phyloP scores from a whole-genome alignment of 192 early-diverging fungal genomes.

The Coemansia erecta region DNA sequence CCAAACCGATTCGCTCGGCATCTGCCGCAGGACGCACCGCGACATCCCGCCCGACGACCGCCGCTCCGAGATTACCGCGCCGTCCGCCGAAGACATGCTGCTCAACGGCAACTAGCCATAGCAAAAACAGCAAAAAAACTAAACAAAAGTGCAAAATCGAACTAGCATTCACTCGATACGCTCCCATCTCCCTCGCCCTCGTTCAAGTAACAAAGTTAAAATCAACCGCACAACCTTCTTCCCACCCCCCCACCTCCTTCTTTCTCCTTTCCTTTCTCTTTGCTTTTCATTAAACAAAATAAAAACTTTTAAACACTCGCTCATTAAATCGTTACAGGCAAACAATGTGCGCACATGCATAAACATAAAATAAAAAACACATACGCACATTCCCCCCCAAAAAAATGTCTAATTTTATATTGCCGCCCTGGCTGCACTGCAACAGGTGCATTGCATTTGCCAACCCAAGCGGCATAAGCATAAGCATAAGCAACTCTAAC shows the following conservation, averaged over 20 bases:
- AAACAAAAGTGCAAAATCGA: too few relatives aligned
- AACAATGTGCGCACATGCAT: neutral
- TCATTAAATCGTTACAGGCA: too few relatives aligned
- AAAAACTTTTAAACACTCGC: neutral
- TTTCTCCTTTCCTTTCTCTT: neutral
- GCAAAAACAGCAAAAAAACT: too few relatives aligned
- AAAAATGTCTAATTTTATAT: conserved; percentile 1
- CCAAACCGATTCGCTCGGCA: neutral
- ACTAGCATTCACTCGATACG: neutral
- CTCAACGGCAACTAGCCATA: neutral
- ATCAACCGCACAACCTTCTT: too few relatives aligned
- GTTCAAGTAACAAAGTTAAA: too few relatives aligned
- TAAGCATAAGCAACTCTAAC: conserved; percentile 5
- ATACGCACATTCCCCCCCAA: neutral
- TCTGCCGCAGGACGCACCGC: neutral
- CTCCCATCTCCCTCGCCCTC: neutral
- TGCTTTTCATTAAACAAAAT: neutral
- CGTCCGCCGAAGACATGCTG: neutral
- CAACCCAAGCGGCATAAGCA: too few relatives aligned
- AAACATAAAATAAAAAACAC: too few relatives aligned
- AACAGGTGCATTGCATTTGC: conserved; percentile 37
- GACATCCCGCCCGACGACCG: conserved; percentile 35
- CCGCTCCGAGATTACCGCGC: conserved; percentile 1
- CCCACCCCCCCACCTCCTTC: too few relatives aligned
- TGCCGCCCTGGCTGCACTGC: conserved; percentile 42